phyloP scores from a whole-genome alignment of 306 rosid species.

The Cucurbita moschata region DNA sequence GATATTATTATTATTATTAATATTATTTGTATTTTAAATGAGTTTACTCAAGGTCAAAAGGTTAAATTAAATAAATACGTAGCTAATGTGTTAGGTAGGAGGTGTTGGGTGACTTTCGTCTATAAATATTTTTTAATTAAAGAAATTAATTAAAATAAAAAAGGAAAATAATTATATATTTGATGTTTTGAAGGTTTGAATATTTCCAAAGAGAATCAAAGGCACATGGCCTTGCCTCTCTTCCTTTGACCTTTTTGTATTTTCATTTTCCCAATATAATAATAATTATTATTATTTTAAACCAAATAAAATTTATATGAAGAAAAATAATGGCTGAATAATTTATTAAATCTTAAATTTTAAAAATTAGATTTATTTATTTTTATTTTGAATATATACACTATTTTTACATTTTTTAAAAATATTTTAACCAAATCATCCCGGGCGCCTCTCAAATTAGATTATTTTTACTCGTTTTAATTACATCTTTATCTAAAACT shows the following conservation, averaged over 20 bases:
- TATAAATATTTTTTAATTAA: not conserved
- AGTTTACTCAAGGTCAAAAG: not conserved
- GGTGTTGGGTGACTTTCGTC: not conserved
- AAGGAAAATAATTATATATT: not conserved
- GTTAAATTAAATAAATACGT: not conserved
- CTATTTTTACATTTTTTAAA: no score
- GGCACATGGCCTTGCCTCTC: not conserved
- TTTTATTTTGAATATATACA: no score
- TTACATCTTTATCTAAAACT: no score
- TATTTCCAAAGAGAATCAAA: not conserved
- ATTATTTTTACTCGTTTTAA: no score
- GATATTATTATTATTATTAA: no score
- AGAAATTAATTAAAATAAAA: not conserved
- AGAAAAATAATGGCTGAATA: not conserved
- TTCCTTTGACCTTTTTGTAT: not conserved
- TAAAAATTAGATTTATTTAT: no score
- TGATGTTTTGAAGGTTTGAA: not conserved
- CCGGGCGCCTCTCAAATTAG: no score
- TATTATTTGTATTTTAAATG: not conserved
- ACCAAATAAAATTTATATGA: not conserved
- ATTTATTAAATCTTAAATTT: no score
- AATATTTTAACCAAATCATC: no score
- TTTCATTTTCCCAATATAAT: not conserved
- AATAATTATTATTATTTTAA: not conserved
- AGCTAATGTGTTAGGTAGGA: not conserved